These are phyloP conservation scores for Zarea fungicola DNA, from an alignment of 2,329 filamentous ascomycete species.

Conservation along the genomic window DNA sequence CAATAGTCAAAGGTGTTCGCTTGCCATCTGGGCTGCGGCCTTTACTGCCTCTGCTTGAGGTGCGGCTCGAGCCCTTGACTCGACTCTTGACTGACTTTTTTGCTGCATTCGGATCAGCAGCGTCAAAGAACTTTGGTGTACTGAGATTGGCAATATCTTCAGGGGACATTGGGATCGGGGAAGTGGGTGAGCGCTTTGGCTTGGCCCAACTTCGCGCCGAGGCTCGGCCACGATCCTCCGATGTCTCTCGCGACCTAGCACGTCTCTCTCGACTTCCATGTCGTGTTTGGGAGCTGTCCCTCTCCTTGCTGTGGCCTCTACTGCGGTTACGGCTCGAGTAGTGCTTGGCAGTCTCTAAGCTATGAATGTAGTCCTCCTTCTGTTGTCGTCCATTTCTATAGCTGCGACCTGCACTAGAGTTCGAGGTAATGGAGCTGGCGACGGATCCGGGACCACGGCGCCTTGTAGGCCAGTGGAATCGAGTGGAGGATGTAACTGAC, in stretches of 20 bases:
- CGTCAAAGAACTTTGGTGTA: slow-evolving; percentile 34
- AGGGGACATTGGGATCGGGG: slow-evolving; percentile 89
- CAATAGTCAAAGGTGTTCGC: slow-evolving; percentile 35
- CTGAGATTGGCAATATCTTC: slow-evolving; percentile 69
- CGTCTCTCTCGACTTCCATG: slow-evolving; percentile 45
- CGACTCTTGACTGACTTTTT: slow-evolving; percentile 35
- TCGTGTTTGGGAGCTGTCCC: slow-evolving; percentile 41
- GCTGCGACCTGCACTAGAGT: slow-evolving; percentile 46
- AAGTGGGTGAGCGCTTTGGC: slow-evolving; percentile 83
- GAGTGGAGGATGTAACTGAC: slow-evolving; percentile 47
- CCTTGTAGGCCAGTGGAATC: slow-evolving; percentile 51
- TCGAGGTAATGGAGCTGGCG: slow-evolving; percentile 52
- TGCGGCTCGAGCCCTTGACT: slow-evolving; percentile 36
- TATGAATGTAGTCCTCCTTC: slow-evolving; percentile 79
- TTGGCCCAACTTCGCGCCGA: slow-evolving; percentile 61
- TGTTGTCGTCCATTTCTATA: slow-evolving; percentile 40
- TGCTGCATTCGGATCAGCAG: slow-evolving; percentile 38
- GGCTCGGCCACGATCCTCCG: slow-evolving; percentile 65
- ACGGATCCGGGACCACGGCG: slow-evolving; percentile 52
- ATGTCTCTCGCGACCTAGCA: slow-evolving; percentile 53
- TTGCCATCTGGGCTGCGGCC: slow-evolving; percentile 42
- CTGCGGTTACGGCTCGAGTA: slow-evolving; percentile 52
- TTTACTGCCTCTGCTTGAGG: slow-evolving; percentile 43
- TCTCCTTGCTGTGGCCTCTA: slow-evolving; percentile 49
- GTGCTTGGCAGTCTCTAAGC: slow-evolving; percentile 70